Base-by-base conservation (phyloP, 108 stramenopile genomes). In the Pelagomonas calceolata region DNA sequence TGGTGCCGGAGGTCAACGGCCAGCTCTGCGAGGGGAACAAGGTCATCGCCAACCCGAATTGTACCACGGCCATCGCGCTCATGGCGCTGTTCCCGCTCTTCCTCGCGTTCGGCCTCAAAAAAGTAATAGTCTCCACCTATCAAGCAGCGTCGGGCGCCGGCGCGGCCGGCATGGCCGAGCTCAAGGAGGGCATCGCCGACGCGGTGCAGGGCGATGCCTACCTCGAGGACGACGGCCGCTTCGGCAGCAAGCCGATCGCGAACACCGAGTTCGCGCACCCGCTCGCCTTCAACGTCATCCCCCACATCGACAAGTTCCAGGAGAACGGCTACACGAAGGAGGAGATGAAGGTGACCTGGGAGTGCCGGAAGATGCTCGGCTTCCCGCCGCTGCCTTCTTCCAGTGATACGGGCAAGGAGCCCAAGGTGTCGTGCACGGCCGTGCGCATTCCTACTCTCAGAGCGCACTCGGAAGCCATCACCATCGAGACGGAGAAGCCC, bases 331-430 rank as follows among this genome's bases (percentile, higher is more conserved):
- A 98, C 78, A 98, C 97, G 74, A 96, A 96, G 89, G 97, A 98
- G 82, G 97, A 98, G 87, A 98, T 98, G 95, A 98, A 98, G 81
- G 97, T 97, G 18, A 90, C 93, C 18, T 98, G 97, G 97, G 97
- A 98, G 80, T 85, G 90, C 30, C 87, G 94, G 67, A 98, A 98
- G 84, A 98, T 98, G 76, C 51, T 84, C 30, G 76, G 64, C 70
- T 36, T 37, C 51, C 51, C 51, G 51, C 51, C 51, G 21, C 1
- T 60, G 21, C 21, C 14, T 26, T 17, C 18, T 3, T 17, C 51
- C 7, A 1, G 21, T 3, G 51, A 17, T 17, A 26, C 3, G 21
- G 39, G 9, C 9, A 43, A 30, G 29, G 0, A 26, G 34, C 51
- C 51, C 7, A 16, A 60, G 51, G 51, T 60, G 21, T 60, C 51